phyloP scores from a whole-genome alignment of 2,329 filamentous ascomycete genomes.

The Ascochyta lentis region DNA sequence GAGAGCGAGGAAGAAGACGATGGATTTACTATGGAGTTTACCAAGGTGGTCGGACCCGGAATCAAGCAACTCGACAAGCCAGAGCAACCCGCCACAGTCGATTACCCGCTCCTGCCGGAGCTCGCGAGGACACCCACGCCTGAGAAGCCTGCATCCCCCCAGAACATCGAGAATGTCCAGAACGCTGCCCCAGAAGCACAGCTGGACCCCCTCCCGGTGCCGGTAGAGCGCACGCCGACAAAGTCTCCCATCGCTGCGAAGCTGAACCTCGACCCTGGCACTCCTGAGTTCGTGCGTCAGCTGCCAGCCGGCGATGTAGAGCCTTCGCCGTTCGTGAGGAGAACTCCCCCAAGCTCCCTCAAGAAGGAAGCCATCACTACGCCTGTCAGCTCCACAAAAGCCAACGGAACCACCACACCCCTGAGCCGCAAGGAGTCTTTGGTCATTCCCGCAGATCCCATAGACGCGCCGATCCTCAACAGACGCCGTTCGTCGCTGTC shows the following conservation, averaged over 20 bases:
- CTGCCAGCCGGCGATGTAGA: slow-evolving; percentile 42
- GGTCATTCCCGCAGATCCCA: slow-evolving; percentile 41
- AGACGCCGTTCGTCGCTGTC: slow-evolving; percentile 45
- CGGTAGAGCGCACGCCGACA: slow-evolving; percentile 28
- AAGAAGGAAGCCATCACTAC: slow-evolving; percentile 32
- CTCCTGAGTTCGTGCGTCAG: slow-evolving; percentile 36
- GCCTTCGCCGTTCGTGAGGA: slow-evolving; percentile 44
- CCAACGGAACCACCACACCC: slow-evolving; percentile 30
- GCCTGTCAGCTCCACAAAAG: slow-evolving; percentile 29
- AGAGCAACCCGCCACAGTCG: slow-evolving; percentile 23
- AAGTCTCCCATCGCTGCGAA: slow-evolving; percentile 34
- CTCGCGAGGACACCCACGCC: slow-evolving; percentile 10
- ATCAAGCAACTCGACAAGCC: slow-evolving; percentile 42
- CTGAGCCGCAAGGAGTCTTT: slow-evolving; percentile 23
- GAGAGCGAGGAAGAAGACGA: slow-evolving; percentile 31
- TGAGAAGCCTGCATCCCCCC: slow-evolving; percentile 18
- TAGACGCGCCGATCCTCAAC: slow-evolving; percentile 44
- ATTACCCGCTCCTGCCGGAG: slow-evolving; percentile 12
- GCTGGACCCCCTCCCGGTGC: slow-evolving; percentile 5
- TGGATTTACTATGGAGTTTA: slow-evolving; percentile 62
- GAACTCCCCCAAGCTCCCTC: slow-evolving; percentile 29
- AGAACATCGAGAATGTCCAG: neutral
- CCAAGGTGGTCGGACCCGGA: slow-evolving; percentile 54
- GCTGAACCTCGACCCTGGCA: slow-evolving; percentile 35
- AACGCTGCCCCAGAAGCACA: slow-evolving; percentile 21